Conservation (phyloP, 1,284 basidiomycete species). For the Porodaedalea pini region DNA sequence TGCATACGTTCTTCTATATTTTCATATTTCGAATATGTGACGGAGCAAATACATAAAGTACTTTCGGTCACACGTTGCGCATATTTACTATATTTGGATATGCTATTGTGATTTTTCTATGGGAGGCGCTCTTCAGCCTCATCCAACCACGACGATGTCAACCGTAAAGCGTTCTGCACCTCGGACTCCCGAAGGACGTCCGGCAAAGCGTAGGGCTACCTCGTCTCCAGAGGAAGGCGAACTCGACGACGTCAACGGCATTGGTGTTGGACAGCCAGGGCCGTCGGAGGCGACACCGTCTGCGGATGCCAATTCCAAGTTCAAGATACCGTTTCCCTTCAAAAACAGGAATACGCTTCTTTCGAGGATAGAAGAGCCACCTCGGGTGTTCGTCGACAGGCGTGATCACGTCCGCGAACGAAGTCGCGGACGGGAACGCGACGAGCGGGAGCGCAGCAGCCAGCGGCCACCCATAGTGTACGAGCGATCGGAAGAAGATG, state of each 20-base stretch:
- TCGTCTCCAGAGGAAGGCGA: conserved; percentile 77
- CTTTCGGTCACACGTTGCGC: not conserved
- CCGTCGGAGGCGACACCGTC: conserved; percentile 23
- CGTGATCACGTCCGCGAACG: conserved; percentile 27
- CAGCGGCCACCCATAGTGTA: conserved; percentile 33
- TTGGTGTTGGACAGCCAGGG: conserved; percentile 26
- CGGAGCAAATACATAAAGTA: not conserved
- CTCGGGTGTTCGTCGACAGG: conserved; percentile 4
- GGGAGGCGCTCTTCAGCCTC: not conserved
- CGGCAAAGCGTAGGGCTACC: conserved; percentile 52
- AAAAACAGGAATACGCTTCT: conserved; percentile 46
- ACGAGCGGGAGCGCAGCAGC: conserved; percentile 9
- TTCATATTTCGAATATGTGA: no score
- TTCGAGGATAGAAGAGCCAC: conserved; percentile 4
- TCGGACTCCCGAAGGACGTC: conserved; percentile 35
- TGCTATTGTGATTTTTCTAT: not conserved
- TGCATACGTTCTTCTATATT: no score
- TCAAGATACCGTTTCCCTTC: conserved; percentile 68
- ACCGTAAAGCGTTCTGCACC: conserved; percentile 18
- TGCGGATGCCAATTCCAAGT: conserved; percentile 27
- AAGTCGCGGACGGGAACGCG: conserved; percentile 19
- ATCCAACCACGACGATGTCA: conserved; percentile 2
- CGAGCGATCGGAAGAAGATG: conserved; percentile 43
- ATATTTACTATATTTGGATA: not conserved
- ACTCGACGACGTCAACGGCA: conserved; percentile 46